Evolutionary conservation across 2,329 filamentous ascomycete species (phyloP).

Genomic region (Venturiaceae sp.): DNA sequence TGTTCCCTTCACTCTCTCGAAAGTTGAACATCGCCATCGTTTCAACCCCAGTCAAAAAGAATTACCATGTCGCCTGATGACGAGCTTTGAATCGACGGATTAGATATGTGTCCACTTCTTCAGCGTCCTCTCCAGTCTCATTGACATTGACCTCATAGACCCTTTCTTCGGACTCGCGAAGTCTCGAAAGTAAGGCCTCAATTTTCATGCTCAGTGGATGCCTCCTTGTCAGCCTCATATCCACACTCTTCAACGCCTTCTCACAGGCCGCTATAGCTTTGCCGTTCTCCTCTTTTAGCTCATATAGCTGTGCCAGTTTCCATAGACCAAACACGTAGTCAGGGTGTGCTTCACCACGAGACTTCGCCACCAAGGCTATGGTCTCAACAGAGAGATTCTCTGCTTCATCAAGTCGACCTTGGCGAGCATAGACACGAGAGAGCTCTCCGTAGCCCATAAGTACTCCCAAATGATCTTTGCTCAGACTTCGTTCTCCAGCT

Average conservation of each 20-base stretch:
- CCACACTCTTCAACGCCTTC: neutral
- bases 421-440: slow-evolving; percentile 12
- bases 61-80: neutral
- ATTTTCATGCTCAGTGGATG: neutral
- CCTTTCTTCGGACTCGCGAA: neutral
- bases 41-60: too few relatives aligned
- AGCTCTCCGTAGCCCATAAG: slow-evolving; percentile 16
- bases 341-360: slow-evolving; percentile 10
- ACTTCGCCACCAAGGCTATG: slow-evolving; percentile 8
- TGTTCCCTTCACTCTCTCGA: too few relatives aligned
- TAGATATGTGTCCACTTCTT: neutral
- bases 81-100: neutral
- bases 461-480: slow-evolving; percentile 16
- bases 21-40: too few relatives aligned
- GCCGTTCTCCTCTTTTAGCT: neutral
- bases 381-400: slow-evolving; percentile 5
- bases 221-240: slow-evolving; percentile 2
- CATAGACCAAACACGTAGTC: slow-evolving; percentile 3
- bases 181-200: neutral
- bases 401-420: slow-evolving; percentile 9
- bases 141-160: neutral
- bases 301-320: slow-evolving; percentile 5
- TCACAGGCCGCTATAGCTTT: neutral
- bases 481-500: slow-evolving; percentile 14
- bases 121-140: neutral